Evolutionary conservation across 106 monocot species (phyloP).

Genomic region (Dendrobium catenatum): DNA sequence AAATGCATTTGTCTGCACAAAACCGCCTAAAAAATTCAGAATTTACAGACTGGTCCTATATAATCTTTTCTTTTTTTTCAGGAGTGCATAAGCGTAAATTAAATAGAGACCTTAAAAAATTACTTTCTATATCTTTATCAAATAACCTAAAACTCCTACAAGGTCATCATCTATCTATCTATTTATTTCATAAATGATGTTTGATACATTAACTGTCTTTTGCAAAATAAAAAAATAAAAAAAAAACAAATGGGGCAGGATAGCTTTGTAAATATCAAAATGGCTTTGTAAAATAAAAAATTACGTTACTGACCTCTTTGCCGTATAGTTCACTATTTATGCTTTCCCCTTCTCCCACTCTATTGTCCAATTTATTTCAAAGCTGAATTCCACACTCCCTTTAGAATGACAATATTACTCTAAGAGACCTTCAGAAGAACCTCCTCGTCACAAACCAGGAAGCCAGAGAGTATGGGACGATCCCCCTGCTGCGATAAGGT

Average conservation of each 20-base stretch:
- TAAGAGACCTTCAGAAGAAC: neutral
- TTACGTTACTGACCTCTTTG: neutral
- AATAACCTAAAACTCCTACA: no score
- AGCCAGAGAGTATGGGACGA: conserved; percentile 6
- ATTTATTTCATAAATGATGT: no score
- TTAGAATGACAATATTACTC: neutral
- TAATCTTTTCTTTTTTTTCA: no score
- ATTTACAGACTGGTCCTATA: no score
- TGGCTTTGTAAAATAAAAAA: neutral
- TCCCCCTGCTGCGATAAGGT: conserved; percentile 22
- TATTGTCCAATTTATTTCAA: neutral
- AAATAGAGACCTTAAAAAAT: no score
- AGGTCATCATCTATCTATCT: no score
- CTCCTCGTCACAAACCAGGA: neutral
- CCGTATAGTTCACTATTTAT: neutral
- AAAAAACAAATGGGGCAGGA: neutral
- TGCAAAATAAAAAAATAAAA: neutral
- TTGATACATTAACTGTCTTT: neutral
- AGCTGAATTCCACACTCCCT: neutral
- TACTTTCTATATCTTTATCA: no score
- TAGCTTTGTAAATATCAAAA: neutral
- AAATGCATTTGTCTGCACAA: no score
- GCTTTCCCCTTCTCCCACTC: neutral
- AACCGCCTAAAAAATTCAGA: no score
- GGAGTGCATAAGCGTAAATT: no score